phyloP scores from a whole-genome alignment of 2,329 filamentous ascomycete genomes.

The Cercospora berteroae region DNA sequence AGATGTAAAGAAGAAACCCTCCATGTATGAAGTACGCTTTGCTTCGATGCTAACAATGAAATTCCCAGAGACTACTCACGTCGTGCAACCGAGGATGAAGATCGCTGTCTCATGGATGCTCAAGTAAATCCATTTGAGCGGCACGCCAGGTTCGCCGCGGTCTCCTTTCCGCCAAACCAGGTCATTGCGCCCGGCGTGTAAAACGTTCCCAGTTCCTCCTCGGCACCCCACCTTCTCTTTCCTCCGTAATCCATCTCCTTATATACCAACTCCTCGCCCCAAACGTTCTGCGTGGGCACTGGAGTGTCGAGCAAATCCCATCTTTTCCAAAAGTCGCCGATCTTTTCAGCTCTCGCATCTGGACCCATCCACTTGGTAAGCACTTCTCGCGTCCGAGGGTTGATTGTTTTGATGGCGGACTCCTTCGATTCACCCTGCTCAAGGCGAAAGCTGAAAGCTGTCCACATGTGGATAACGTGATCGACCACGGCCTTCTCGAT shows the following conservation, averaged over 20 bases:
- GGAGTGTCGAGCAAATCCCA: conserved; percentile 11
- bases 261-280: neutral
- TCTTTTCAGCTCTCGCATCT: neutral
- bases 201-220: neutral
- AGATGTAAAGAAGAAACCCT: conserved; percentile 7
- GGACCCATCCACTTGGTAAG: conserved; percentile 14
- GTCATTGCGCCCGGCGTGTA: conserved; percentile 5
- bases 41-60: neutral
- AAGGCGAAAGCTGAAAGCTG: conserved; percentile 14
- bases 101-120: neutral
- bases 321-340: conserved; percentile 10
- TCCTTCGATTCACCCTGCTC: conserved; percentile 6
- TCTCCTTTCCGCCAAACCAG: conserved; percentile 16
- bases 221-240: neutral
- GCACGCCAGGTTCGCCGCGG: conserved; percentile 3
- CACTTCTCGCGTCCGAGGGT: conserved; percentile 15
- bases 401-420: conserved; percentile 7
- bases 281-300: neutral
- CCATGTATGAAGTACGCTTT: neutral
- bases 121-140: neutral
- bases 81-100: neutral
- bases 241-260: neutral
- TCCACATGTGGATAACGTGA: conserved; percentile 18
- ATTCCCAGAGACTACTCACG: neutral
- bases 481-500: conserved; percentile 18